Evolutionary conservation across 78 protist genomes (phyloP).

Genomic region (Monosiga brevicollis): DNA sequence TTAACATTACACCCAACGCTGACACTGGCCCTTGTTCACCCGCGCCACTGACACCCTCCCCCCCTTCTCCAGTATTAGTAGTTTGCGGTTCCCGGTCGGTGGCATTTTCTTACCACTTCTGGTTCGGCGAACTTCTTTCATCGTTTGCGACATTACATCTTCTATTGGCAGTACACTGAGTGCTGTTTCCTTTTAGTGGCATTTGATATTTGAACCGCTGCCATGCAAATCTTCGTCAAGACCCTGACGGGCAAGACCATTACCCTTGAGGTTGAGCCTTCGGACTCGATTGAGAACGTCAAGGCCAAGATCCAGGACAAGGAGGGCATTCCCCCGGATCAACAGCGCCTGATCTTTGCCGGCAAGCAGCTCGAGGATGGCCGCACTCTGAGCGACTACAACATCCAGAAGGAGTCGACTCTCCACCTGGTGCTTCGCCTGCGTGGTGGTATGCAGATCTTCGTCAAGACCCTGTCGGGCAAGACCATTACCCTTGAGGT

Average conservation of each 20-base stretch:
- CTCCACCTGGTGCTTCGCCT: constrained; percentile 69
- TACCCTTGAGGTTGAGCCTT: constrained; percentile 93
- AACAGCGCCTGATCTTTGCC: constrained; percentile 94
- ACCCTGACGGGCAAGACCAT: constrained; percentile 97
- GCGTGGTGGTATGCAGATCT: constrained; percentile 53
- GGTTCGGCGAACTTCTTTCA: too few relatives aligned
- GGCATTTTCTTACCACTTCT: too few relatives aligned
- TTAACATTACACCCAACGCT: too few relatives aligned
- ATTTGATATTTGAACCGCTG: too few relatives aligned
- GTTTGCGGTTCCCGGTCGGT: too few relatives aligned
- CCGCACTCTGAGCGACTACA: constrained; percentile 90
- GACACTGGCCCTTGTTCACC: too few relatives aligned
- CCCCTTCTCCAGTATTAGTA: too few relatives aligned
- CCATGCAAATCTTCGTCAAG: constrained; percentile 81
- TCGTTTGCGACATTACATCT: too few relatives aligned
- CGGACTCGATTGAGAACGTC: constrained; percentile 92
- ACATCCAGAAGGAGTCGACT: constrained; percentile 94
- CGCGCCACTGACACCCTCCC: too few relatives aligned
- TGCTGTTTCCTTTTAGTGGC: too few relatives aligned
- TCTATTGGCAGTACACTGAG: too few relatives aligned
- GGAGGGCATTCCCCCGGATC: constrained; percentile 87
- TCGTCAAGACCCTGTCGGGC: constrained; percentile 95
- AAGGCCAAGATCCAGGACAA: constrained; percentile 97
- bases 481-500: constrained; percentile 98
- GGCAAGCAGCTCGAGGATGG: constrained; percentile 97